Evolutionary conservation across 2,329 filamentous ascomycete species (phyloP).

Genomic region (Alternaria conjuncta): DNA sequence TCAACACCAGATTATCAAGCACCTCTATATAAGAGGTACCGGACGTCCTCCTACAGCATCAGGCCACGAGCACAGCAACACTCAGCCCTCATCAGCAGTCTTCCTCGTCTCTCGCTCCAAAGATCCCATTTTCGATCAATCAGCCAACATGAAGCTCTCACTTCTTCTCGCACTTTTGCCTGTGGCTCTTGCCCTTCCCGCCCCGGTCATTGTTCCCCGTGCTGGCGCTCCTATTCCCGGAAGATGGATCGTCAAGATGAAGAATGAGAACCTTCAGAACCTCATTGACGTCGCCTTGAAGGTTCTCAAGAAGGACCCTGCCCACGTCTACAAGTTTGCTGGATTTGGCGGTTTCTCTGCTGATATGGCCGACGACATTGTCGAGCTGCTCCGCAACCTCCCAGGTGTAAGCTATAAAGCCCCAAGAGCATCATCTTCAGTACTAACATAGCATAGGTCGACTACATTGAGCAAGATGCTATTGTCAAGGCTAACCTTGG

Average conservation of each 20-base stretch:
- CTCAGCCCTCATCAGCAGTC: conserved; percentile 25
- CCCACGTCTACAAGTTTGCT: conserved; percentile 48
- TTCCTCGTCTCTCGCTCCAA: conserved; percentile 18
- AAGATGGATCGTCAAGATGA: conserved; percentile 57
- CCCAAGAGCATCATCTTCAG: background rate
- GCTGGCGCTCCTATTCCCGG: conserved; percentile 47
- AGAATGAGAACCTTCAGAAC: conserved; percentile 41
- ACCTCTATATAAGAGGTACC: conserved; percentile 40
- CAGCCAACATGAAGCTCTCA: conserved; percentile 49
- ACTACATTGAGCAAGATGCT: conserved; percentile 51
- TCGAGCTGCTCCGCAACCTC: conserved; percentile 35
- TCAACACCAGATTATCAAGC: conserved; percentile 8
- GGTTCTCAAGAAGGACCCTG: conserved; percentile 34
- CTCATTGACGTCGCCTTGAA: conserved; percentile 37
- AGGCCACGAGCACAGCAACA: conserved; percentile 38
- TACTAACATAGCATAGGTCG: conserved; percentile 34
- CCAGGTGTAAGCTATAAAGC: conserved; percentile 32
- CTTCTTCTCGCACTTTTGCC: conserved; percentile 48
- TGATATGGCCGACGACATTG: conserved; percentile 40
- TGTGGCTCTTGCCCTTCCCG: conserved; percentile 45
- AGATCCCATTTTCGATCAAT: conserved; percentile 14
- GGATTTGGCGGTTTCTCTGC: conserved; percentile 50
- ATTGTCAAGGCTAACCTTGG: conserved; percentile 39
- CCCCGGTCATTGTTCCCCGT: conserved; percentile 49
- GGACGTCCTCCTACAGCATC: conserved; percentile 15